Conservation (phyloP, 2,329 filamentous ascomycete species). For the Hypoxylon sp. region DNA sequence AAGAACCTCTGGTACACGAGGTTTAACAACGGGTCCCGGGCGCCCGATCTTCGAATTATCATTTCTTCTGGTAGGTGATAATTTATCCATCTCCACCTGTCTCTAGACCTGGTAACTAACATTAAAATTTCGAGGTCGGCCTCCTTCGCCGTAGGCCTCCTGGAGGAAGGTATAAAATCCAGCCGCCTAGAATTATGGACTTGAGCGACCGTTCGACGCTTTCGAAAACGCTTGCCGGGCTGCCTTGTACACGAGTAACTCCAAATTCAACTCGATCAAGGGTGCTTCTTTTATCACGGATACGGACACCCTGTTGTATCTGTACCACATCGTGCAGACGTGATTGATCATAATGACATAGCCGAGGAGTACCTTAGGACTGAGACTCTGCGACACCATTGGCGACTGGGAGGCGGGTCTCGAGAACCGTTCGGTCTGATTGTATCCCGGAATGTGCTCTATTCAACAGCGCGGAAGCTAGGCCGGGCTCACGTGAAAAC, state of each 20-base stretch:
- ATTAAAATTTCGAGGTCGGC: too few relatives aligned
- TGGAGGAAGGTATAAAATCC: not conserved
- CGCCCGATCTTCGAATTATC: too few relatives aligned
- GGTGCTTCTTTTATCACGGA: slow-evolving; percentile 16
- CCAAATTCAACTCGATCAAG: not conserved
- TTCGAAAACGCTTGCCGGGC: slow-evolving; percentile 23
- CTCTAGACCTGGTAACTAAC: too few relatives aligned
- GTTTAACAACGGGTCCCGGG: not conserved
- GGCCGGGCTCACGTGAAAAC: not conserved
- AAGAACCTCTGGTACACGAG: not conserved
- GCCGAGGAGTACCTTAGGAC: not conserved
- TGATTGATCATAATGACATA: not conserved
- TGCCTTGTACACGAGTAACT: not conserved
- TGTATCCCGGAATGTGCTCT: not conserved
- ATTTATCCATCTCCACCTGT: too few relatives aligned
- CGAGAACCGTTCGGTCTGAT: not conserved
- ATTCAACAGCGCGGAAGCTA: not conserved
- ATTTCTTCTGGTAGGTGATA: too few relatives aligned
- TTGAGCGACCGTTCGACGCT: not conserved
- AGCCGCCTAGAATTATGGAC: not conserved
- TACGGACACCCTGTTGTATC: slow-evolving; percentile 6
- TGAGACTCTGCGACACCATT: not conserved
- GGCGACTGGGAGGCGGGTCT: too few relatives aligned
- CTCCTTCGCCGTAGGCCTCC: not conserved
- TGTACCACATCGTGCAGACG: not conserved